These are phyloP conservation scores for Xylaria sp. DNA, from an alignment of 2,329 filamentous ascomycete genomes.

Conservation along the genomic window DNA sequence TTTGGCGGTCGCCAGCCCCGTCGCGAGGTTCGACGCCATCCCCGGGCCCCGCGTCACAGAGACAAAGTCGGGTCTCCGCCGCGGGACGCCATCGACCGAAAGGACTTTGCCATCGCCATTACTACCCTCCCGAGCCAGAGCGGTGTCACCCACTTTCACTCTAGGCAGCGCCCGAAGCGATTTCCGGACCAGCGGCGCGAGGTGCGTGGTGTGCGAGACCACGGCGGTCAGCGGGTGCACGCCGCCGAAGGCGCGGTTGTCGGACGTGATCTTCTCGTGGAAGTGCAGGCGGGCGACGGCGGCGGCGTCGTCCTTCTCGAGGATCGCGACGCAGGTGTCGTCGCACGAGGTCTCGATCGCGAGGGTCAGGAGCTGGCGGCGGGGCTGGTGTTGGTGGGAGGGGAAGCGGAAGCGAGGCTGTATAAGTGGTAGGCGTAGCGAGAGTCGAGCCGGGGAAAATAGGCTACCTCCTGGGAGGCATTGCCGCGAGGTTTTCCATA, in stretches of 20 bases:
- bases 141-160: neutral
- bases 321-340: constrained; percentile 88
- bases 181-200: constrained; percentile 74
- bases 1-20: constrained; percentile 86
- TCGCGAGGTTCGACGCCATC: constrained; percentile 81
- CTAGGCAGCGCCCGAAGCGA: constrained; percentile 67
- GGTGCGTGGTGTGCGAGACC: constrained; percentile 76
- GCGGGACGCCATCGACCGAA: constrained; percentile 47
- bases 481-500: constrained; percentile 32
- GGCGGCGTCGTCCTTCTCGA: constrained; percentile 63
- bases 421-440: too few relatives aligned
- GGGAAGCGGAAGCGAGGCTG: constrained; percentile 1
- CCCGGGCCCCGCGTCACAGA: constrained; percentile 91
- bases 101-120: constrained; percentile 24
- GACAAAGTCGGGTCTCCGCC: constrained; percentile 79
- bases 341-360: constrained; percentile 91
- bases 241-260: constrained; percentile 79
- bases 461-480: constrained; percentile 30
- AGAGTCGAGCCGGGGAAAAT: neutral
- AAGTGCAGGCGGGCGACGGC: constrained; percentile 72
- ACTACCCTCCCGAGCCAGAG: neutral
- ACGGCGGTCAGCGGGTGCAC: constrained; percentile 83
- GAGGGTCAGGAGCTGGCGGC: constrained; percentile 62
- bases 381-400: constrained; percentile 2
- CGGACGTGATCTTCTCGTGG: constrained; percentile 83